Base-by-base conservation (phyloP, 371 early-diverging fungal species). In the Mucor circinelloides region DNA sequence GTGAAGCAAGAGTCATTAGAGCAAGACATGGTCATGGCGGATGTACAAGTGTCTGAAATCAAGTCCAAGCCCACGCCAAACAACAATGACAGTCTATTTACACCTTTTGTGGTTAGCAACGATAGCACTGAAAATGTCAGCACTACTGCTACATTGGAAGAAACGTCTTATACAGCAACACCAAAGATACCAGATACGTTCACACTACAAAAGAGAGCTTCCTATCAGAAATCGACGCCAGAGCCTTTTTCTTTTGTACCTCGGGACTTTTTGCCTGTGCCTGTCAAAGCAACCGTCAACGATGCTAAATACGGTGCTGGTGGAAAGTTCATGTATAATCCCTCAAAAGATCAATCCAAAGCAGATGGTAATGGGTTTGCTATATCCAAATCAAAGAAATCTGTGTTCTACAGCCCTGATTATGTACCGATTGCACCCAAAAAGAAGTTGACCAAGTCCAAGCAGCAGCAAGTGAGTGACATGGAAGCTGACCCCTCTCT, bases 231-330 rank as follows among this genome's bases (percentile, higher is more conserved):
- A 8, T n/a, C 36, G 10, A 28, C 32, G 2, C 25, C 55, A 3
- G 67, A 56, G 10, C 28, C 38, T 6, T 27, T 27, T 25, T 30
- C 19, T 9, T 57, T 70, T 60, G 58, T 72, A 0, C 82, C 79
- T 10, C 75, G 70, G 0, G 71, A 70, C 17, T 79, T 77, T 61
- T 70, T 78, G 2, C 82, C 82, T 17, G 65, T 82, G 6, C 25
- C 68, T 3, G 67, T 82, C 9, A 34, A 63, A 13, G 66, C 68
- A 9, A 58, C 60, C 19, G 78, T 77, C 0, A 69, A 77, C 50
- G 76, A 79, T 63, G 72, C 78, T 1, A 82, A 82, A 46, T 82
- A 82, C 44, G 63, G 48, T 1, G 64, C 73, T 5, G 82, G 82
- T 17, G 82, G 82, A 30, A 82, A 82, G 54, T 82, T 79, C 44